Conservation (phyloP, 306 rosid genomes). For the Begonia masoniana region DNA sequence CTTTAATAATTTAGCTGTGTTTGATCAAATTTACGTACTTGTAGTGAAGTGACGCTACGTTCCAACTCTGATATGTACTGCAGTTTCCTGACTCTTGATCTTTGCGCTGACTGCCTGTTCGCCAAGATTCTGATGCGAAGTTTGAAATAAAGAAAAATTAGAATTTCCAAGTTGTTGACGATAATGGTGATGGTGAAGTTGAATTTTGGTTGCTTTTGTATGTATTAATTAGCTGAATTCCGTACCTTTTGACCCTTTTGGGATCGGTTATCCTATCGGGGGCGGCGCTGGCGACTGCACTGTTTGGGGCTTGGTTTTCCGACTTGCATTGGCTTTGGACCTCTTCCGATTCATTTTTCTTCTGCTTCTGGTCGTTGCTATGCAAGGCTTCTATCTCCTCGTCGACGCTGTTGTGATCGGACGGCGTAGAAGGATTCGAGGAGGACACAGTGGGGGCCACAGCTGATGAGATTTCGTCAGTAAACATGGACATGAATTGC, state of each 20-base stretch:
- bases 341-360: constrained; percentile 53
- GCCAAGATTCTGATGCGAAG: constrained; percentile 63
- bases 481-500: constrained; percentile 77
- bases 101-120: constrained; percentile 93
- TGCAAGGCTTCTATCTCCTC: constrained; percentile 27
- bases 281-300: constrained; percentile 12
- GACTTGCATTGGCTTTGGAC: constrained; percentile 47
- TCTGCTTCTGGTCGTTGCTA: constrained; percentile 6
- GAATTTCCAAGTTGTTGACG: no score
- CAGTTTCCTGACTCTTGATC: constrained; percentile 93
- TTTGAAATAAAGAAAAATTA: not conserved
- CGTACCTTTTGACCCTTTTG: constrained; percentile 88
- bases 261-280: constrained; percentile 58
- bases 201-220: no score
- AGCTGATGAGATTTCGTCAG: constrained; percentile 35
- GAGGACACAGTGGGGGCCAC: constrained; percentile 27
- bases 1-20: no score
- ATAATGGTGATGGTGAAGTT: no score
- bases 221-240: not conserved
- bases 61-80: constrained; percentile 95
- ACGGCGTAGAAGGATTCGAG: constrained; percentile 64
- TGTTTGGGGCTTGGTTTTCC: constrained; percentile 18
- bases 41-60: constrained; percentile 78
- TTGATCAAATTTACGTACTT: constrained; percentile 24
- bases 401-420: constrained; percentile 64